A percentile compares a stretch with the other conserved stretches of the same genome.
Conservation (phyloP, 1,139 yeast genomes). For the Candida glucosophila region DNA sequence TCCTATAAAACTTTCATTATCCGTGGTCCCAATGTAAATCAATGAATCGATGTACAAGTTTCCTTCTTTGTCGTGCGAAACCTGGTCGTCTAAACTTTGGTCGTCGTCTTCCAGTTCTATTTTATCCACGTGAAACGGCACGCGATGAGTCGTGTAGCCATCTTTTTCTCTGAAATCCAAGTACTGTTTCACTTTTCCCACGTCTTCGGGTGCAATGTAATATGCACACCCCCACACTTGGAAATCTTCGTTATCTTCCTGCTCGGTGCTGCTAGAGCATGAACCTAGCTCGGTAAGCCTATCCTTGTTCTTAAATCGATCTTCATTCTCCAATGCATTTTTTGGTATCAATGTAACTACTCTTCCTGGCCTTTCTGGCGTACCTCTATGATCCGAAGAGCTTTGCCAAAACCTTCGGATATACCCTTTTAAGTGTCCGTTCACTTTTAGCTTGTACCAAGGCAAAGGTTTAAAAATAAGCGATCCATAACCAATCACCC, state of each 20-base stretch:
- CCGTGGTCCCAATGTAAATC: slow-evolving; percentile 79
- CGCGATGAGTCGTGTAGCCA: slow-evolving; percentile 70
- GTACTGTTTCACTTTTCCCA: slow-evolving; percentile 53
- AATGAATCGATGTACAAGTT: slow-evolving; percentile 44
- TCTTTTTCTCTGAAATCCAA: slow-evolving; percentile 81
- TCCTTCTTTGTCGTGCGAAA: slow-evolving; percentile 19
- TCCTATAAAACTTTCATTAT: slow-evolving; percentile 76
- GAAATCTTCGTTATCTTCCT: slow-evolving; percentile 31
- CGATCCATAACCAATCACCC: slow-evolving; percentile 92
- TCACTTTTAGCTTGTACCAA: slow-evolving; percentile 46
- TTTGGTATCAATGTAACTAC: slow-evolving; percentile 72
- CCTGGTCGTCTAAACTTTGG: slow-evolving; percentile 16
- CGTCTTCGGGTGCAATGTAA: slow-evolving; percentile 62
- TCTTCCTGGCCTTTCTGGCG: slow-evolving; percentile 76
- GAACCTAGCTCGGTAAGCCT: slow-evolving; percentile 7
- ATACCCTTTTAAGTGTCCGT: slow-evolving; percentile 71
- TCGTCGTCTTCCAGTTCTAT: no score
- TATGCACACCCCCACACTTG: slow-evolving; percentile 78
- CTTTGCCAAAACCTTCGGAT: slow-evolving; percentile 88
- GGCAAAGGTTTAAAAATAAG: slow-evolving; percentile 90
- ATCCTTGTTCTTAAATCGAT: slow-evolving; percentile 16
- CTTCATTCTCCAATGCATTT: slow-evolving; percentile 37
- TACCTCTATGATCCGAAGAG: slow-evolving; percentile 84
- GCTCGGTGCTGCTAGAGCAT: not conserved
- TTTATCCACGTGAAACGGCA: slow-evolving; percentile 59